Conservation (phyloP, 208 protist species). For the Vickermania spadyakhi region DNA sequence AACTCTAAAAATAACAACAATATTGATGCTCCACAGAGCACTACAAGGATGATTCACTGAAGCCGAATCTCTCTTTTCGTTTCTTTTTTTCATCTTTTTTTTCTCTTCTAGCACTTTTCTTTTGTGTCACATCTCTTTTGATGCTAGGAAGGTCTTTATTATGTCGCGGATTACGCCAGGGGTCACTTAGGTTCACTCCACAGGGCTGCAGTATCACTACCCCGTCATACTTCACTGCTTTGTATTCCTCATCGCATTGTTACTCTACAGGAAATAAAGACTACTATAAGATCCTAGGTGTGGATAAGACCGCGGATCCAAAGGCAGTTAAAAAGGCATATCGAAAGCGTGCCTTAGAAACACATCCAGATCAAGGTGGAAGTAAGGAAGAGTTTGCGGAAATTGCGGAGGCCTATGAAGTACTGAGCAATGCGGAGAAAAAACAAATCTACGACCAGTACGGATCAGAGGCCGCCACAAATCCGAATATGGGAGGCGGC, state of each 20-base stretch:
- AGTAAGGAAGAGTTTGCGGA: constrained; percentile 90
- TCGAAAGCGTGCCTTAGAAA: constrained; percentile 83
- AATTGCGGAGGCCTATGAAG: constrained; percentile 95
- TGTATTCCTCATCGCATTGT: constrained; percentile 11
- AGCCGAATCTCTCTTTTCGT: no score
- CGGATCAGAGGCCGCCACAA: constrained; percentile 73
- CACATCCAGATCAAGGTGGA: constrained; percentile 88
- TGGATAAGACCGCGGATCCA: constrained; percentile 34
- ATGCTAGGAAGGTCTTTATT: no score
- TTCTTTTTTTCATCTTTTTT: no score
- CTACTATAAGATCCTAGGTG: constrained; percentile 86
- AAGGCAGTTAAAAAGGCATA: constrained; percentile 89
- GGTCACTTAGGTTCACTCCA: no score
- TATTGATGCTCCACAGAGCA: no score
- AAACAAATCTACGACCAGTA: constrained; percentile 96
- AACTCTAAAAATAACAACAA: no score
- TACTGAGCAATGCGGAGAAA: constrained; percentile 95
- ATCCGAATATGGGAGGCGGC: constrained; percentile 58
- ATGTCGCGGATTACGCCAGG: no score
- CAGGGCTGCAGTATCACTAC: no score
- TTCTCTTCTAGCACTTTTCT: no score
- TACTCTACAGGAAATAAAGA: constrained; percentile 63
- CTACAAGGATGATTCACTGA: no score
- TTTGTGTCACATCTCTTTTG: no score
- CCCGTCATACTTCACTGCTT: constrained; percentile 7